Base-by-base conservation (phyloP, 1,284 basidiomycete species). In the Agroathelia rolfsii region DNA sequence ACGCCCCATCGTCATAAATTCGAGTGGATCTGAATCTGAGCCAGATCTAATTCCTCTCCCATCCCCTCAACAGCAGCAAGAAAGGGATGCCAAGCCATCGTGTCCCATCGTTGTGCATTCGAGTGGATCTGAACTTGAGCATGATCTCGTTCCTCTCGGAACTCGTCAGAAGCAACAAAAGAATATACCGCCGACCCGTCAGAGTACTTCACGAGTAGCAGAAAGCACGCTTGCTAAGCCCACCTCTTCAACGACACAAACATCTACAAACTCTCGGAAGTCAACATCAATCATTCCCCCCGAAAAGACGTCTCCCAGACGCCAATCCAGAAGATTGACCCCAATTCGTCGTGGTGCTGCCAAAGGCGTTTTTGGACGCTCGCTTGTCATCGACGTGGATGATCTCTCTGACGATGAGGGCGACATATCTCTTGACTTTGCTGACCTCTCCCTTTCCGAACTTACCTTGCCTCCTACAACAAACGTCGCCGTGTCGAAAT, bases 341-440 rank as follows among this genome's bases (percentile, higher is more conserved):
- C 80, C 79, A 6, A 76, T 81, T 34, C 68, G 70, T n/a, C 55
- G 58, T 17, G 47, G 51, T 29, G 41, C 51, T 3, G 58, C 54
- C 19, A 55, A 58, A 16, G 45, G 59, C n/a, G 49, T 56, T 39
- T 63, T 64, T 22, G 60, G 53, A 24, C 44, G 24, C 11, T 33
- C 63, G 55, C 27, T 64, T 52, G 30, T 64, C 60, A 32, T 66
- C 63, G 2, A 71, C 74, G 11, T n/a, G n/a, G n/a, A 71, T 74
- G 7, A 62, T 64, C 0, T 63, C 63, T 1, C 58, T 64, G 1
- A 60, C 66, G 11, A 58, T 58, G 71, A 76, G 26, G 48, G 64
- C 8, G 74, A 78, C 40, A 51, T 73, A 28, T 70, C 69, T 6
- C 47, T 77, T 18, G 72, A 79, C 41, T 59, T 81, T 29, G 64